phyloP scores from a whole-genome alignment of 768 basidiomycete species.

The Tricholoma terreum region DNA sequence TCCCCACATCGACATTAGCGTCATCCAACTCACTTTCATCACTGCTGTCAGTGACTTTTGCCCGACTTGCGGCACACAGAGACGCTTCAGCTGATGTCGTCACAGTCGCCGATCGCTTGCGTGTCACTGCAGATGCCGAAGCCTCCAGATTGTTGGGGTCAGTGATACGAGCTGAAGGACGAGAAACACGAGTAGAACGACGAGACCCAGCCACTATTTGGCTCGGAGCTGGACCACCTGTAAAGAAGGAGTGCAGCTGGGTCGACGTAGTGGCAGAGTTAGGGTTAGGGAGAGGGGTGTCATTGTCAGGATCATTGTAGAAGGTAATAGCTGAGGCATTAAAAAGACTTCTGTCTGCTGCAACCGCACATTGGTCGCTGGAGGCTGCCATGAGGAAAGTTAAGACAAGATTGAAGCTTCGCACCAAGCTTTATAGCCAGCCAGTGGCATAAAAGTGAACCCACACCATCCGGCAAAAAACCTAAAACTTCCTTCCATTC shows the following conservation, averaged over 20 bases:
- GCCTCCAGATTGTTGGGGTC: not conserved
- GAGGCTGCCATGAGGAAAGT: not conserved
- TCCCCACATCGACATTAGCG: not conserved
- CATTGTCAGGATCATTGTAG: not conserved
- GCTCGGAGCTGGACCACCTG: not conserved
- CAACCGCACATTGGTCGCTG: no score
- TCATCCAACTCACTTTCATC: not conserved
- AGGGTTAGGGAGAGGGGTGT: not conserved
- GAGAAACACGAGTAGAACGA: not conserved
- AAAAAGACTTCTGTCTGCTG: not conserved
- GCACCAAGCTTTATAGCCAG: not conserved
- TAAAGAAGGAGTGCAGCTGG: not conserved
- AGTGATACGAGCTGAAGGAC: not conserved
- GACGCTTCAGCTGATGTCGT: not conserved
- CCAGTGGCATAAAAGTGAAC: not conserved
- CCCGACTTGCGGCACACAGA: not conserved
- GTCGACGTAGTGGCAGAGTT: not conserved
- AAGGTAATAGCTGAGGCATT: not conserved
- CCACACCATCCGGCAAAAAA: no score
- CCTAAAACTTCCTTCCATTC: not conserved
- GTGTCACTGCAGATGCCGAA: not conserved
- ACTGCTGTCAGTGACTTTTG: not conserved
- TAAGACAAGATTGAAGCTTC: not conserved
- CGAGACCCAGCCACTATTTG: not conserved
- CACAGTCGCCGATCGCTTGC: not conserved